A percentile compares a stretch with the other conserved stretches of the same genome.
These are phyloP conservation scores for Arctostaphylos glauca DNA, from an alignment of 148 eudicot genomes.

Conservation along the genomic window DNA sequence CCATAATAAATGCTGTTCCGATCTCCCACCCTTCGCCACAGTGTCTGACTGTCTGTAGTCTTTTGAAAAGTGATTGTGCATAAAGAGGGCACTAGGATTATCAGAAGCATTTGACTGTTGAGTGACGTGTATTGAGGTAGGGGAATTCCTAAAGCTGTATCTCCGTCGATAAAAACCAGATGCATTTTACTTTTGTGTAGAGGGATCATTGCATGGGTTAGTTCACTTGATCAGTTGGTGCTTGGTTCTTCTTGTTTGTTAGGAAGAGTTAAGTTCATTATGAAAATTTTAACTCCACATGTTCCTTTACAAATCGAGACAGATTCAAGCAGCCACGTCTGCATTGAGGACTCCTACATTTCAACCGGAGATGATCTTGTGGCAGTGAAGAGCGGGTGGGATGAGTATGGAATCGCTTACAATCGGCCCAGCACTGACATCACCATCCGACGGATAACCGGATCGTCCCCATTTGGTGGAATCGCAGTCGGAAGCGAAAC, in stretches of 20 bases:
- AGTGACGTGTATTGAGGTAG: background rate
- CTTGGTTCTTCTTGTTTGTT: background rate
- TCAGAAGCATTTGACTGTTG: background rate
- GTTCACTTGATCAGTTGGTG: background rate
- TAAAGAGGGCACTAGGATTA: background rate
- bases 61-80: background rate
- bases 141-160: background rate
- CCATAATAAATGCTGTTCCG: constrained; percentile 1
- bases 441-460: constrained; percentile 73
- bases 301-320: background rate
- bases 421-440: constrained; percentile 67
- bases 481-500: constrained; percentile 91
- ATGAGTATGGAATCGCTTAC: constrained; percentile 79
- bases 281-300: background rate
- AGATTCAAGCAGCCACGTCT: constrained; percentile 77
- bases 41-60: too few species aligned
- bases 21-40: background rate
- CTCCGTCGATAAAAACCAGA: background rate
- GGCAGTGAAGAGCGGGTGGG: constrained; percentile 97
- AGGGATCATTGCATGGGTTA: background rate
- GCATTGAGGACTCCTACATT: constrained; percentile 93
- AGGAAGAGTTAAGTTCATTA: background rate
- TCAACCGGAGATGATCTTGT: constrained; percentile 92
- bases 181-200: background rate
- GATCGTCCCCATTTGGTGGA: constrained; percentile 87